These are phyloP conservation scores for Sporisorium graminicola DNA, from an alignment of 1,284 basidiomycete genomes.

Conservation along the genomic window DNA sequence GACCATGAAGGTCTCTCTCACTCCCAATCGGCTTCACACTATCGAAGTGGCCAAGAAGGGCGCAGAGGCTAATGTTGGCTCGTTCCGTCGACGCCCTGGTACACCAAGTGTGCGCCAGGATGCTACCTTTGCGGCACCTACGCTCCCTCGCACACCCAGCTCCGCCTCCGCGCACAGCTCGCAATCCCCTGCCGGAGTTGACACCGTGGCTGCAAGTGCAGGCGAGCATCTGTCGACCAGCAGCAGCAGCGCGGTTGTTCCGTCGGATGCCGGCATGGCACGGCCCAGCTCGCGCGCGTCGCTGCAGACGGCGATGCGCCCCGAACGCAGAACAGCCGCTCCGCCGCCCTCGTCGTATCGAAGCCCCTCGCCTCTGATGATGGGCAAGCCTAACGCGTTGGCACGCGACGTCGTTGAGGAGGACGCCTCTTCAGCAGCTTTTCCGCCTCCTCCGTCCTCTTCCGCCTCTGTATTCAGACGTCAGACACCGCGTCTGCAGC, in stretches of 20 bases:
- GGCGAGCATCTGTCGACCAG: conserved; percentile 13
- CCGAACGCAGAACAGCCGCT: conserved; percentile 33
- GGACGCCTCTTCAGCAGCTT: conserved; percentile 1
- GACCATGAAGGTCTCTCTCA: conserved; percentile 81
- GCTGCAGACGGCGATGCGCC: conserved; percentile 31
- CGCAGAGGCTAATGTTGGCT: conserved; percentile 15
- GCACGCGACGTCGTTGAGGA: conserved; percentile 27
- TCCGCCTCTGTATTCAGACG: conserved; percentile 11
- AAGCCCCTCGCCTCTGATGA: conserved; percentile 34
- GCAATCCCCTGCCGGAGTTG: conserved; percentile 9
- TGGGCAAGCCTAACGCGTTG: conserved; percentile 19
- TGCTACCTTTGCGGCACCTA: conserved; percentile 1
- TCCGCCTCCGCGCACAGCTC: conserved; percentile 18
- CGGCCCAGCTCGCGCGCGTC: conserved; percentile 37
- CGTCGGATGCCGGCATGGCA: conserved; percentile 18
- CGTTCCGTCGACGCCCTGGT: conserved; percentile 46
- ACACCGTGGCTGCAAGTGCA: neutral
- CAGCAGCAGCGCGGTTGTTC: conserved; percentile 1
- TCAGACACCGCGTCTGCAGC: conserved; percentile 34
- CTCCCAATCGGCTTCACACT: conserved; percentile 74
- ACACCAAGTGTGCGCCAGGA: conserved; percentile 34
- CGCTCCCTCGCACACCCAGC: conserved; percentile 19
- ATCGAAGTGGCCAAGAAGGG: conserved; percentile 58
- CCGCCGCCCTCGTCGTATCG: conserved; percentile 52
- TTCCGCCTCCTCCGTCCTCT: neutral